These are phyloP conservation scores for Tetradesmus obliquus DNA, from an alignment of 139 green algal genomes.

Conservation along the genomic window DNA sequence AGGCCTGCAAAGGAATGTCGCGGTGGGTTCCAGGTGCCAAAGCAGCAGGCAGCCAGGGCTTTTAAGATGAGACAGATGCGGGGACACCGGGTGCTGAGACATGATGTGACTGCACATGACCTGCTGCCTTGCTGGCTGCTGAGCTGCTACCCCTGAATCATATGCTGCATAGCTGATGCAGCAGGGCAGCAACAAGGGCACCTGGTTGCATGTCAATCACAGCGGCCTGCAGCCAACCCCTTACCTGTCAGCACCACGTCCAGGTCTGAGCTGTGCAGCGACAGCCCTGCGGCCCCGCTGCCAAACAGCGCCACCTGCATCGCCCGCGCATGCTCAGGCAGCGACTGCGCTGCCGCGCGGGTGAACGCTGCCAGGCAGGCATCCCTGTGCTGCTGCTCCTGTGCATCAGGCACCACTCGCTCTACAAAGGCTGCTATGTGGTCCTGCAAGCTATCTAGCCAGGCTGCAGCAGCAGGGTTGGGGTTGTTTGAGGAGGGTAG, in stretches of 20 bases:
- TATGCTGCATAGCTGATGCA: no score
- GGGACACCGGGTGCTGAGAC: no score
- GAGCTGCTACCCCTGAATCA: no score
- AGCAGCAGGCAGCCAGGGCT: no score
- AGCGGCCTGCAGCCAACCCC: not conserved
- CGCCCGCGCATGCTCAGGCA: not conserved
- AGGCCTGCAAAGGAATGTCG: not conserved
- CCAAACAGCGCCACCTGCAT: constrained; percentile 24
- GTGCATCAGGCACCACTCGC: not conserved
- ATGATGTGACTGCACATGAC: no score
- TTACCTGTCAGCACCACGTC: constrained; percentile 36
- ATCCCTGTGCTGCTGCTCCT: constrained; percentile 21
- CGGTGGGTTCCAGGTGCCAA: no score
- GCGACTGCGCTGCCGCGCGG: not conserved
- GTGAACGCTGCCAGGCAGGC: not conserved
- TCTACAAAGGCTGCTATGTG: not conserved
- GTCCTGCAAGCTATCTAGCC: constrained; percentile 8
- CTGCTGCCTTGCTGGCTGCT: no score
- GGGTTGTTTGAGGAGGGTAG: not conserved
- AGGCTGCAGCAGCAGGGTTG: constrained; percentile 8
- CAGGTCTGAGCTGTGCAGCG: constrained; percentile 35
- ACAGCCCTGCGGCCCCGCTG: constrained; percentile 14
- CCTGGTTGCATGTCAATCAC: not conserved
- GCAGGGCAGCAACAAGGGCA: no score
- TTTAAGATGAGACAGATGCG: no score